phyloP scores from a whole-genome alignment of 129 eudicot genomes.

The Cynara cardunculus region DNA sequence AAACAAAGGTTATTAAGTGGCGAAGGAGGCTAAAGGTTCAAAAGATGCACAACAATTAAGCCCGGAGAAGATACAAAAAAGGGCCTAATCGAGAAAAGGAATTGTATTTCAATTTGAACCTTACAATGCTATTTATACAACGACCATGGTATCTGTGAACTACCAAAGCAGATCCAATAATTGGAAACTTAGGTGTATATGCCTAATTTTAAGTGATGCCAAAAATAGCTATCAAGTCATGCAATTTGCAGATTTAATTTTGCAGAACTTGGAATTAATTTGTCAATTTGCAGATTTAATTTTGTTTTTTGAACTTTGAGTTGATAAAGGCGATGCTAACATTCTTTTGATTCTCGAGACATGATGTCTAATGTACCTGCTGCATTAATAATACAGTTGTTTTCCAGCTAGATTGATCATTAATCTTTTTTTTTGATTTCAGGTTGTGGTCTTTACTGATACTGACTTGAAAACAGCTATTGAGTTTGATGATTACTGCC shows the following conservation, averaged over 20 bases:
- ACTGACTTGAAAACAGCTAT: constrained; percentile 60
- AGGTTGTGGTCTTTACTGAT: constrained; percentile 97
- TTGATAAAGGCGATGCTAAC: neutral
- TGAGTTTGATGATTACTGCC: constrained; percentile 76
- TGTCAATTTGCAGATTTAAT: neutral
- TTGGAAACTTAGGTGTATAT: neutral
- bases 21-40: neutral
- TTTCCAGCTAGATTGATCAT: neutral
- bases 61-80: neutral
- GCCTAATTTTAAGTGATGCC: neutral
- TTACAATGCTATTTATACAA: neutral
- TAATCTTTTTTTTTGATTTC: constrained; percentile 12
- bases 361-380: neutral
- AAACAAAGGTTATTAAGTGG: neutral
- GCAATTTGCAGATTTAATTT: constrained; percentile 3
- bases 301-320: neutral
- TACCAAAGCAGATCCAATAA: neutral
- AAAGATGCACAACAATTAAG: neutral
- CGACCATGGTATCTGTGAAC: neutral
- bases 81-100: neutral
- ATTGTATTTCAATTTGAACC: neutral
- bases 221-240: neutral
- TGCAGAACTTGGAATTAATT: neutral
- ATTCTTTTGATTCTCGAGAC: neutral
- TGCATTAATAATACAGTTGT: neutral